Base-by-base conservation (phyloP, 2,329 filamentous ascomycete species). In the Colletotrichum eremochloae region DNA sequence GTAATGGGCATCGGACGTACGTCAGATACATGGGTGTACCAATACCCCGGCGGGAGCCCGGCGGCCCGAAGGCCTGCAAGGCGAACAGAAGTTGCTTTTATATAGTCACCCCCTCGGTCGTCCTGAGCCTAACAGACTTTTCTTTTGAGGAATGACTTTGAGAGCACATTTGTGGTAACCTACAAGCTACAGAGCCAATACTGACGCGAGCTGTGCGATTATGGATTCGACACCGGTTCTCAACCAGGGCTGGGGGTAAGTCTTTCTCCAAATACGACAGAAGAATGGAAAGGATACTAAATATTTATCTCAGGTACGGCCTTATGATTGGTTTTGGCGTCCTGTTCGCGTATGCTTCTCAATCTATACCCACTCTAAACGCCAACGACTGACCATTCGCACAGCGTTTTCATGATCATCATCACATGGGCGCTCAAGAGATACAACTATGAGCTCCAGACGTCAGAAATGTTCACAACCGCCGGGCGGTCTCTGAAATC, bases 401-500 rank as follows among this genome's bases (percentile, higher is more conserved):
- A 20, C 36, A 73, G 71, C 0, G 62, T 63, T 15, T 62, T 75
- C 29, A 75, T 75, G 82, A 93, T 93, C 76, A 81, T 89, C 60
- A 91, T 91, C 18, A 94, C 91, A 1, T 92, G 91, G 81, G 86
- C 92, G 29, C 82, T 94, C 69, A 92, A 91, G 78, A 85, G 90
- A 79, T 89, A 82, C 76, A 84, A 83, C 74, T 80, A 81, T 64
- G 94, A 96, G 80, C 85, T 95, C 2, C 94, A 97, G 80, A 97
- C 95, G 0, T 95, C 93, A 0, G 95, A 97, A 83, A 96, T 95
- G 90, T 97, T 97, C 86, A 95, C 89, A 75, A 97, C 95, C 0
- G 95, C 95, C 62, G 94, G 94, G 24, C 88, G 95, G 74, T 95
- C 93, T 1, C 94, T 97, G 75, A 97, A 97, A 80, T 95, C 94